Evolutionary conservation across 768 basidiomycete genomes (phyloP).

Genomic region (Pulveroboletus frians): DNA sequence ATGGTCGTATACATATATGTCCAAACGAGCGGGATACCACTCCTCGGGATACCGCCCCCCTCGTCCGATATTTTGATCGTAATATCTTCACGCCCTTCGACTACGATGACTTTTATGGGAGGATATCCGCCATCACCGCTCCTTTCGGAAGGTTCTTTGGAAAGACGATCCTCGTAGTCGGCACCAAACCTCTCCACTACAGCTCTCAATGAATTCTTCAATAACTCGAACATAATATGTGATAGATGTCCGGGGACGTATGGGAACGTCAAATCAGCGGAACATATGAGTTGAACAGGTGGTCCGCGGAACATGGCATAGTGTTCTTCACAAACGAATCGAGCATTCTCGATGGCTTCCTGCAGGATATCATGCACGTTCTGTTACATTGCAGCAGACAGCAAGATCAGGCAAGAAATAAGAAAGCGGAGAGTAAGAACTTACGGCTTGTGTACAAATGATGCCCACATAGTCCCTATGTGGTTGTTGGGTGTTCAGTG

Average conservation of each 20-base stretch:
- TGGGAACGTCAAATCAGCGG: conserved; percentile 76
- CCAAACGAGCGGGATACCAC: conserved; percentile 92
- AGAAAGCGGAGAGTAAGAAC: conserved; percentile 24
- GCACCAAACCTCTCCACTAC: conserved; percentile 90
- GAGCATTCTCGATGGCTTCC: conserved; percentile 97
- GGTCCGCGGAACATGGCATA: conserved; percentile 95
- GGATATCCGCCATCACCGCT: conserved; percentile 15
- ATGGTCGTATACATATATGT: conserved; percentile 97
- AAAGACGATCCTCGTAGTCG: conserved; percentile 54
- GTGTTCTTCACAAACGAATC: conserved; percentile 93
- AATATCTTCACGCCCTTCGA: conserved; percentile 95
- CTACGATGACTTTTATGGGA: conserved; percentile 54
- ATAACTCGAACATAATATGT: conserved; percentile 94
- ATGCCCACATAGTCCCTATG: conserved; percentile 95
- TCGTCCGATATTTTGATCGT: conserved; percentile 99
- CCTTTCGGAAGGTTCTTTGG: conserved; percentile 6
- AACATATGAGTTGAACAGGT: conserved; percentile 94
- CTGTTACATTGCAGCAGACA: conserved; percentile 30
- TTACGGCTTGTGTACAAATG: conserved; percentile 86
- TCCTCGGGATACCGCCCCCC: conserved; percentile 83
- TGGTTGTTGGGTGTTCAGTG: conserved; percentile 85
- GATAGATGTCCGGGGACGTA: conserved; percentile 97
- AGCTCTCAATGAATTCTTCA: conserved; percentile 96
- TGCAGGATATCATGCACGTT: conserved; percentile 97
- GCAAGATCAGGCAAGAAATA: not conserved